Base-by-base conservation (phyloP, 148 eudicot species). In the Diospyros kaki region DNA sequence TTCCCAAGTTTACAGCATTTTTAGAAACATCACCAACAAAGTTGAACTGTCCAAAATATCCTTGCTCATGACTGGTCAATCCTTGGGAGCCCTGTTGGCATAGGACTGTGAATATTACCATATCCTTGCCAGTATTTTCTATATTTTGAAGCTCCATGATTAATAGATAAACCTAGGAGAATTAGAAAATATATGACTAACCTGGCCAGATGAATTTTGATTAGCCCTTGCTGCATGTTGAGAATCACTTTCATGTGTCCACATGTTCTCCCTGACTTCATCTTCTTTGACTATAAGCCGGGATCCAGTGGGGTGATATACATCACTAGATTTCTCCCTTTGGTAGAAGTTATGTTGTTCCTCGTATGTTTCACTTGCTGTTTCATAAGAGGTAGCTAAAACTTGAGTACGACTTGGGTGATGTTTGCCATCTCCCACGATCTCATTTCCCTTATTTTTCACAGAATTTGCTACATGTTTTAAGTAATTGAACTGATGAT, bases 131-230 rank as follows among this genome's bases (percentile, higher is more conserved):
- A 76, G 59, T 53, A 76, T 62, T 7, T 69, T 75, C 45, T 14
- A 66, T 68, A 45, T 40, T 14, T 43, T 43, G 28, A 43, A 56
- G n/a, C 40, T 68, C 12, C 59, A 8, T 45, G 67, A 46, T 69
- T 14, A 18, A 69, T 42, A 69, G 41, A 61, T 38, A 66, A 67
- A 44, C 42, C 11, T 71, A 6, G 12, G 4, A 67, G 64, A 60
- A 58, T 55, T 50, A 68, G 15, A 68, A 41, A 64, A 67, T 41
- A 7, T 42, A 41, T 39, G 61, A 75, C 76, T 65, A 83, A 80
- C 86, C 86, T 83, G 81, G 75, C 41, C 77, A 72, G 71, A 74
- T 61, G 74, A 17, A 41, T 60, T 75, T 56, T 70, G 73, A 62
- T 62, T 77, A 28, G 43, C 73, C 68, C 60, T 53, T 9, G 66